Percentiles rank a stretch among this genome's conserved stretches.
Evolutionary conservation across 1,139 yeast species (phyloP).

Genomic region (Geotrichum siamense): DNA sequence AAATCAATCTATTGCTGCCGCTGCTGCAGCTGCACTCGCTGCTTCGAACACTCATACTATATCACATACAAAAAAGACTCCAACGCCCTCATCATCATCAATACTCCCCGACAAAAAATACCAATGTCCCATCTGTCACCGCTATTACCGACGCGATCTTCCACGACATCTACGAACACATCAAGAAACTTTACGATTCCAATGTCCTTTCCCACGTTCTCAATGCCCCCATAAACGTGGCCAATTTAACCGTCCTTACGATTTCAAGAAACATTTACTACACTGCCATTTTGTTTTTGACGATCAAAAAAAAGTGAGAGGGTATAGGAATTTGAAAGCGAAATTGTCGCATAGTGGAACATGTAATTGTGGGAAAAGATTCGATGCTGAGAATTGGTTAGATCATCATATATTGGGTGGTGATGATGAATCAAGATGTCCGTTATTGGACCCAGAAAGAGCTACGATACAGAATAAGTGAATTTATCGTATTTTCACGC

Average conservation of each 20-base stretch:
- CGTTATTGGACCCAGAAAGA: constrained; percentile 1
- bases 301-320: constrained; percentile 38
- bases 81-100: not conserved
- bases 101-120: constrained; percentile 23
- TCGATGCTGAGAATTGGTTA: constrained; percentile 50
- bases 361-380: constrained; percentile 52
- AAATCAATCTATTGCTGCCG: not conserved
- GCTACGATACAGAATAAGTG: not conserved
- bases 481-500: too few relatives aligned
- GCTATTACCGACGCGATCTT: constrained; percentile 53
- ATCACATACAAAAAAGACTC: not conserved
- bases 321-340: constrained; percentile 47
- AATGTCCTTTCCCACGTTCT: constrained; percentile 50
- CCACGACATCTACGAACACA: constrained; percentile 61
- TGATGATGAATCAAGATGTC: constrained; percentile 19
- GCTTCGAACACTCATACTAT: not conserved
- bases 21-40: constrained; percentile 3
- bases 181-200: constrained; percentile 50
- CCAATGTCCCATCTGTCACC: constrained; percentile 51
- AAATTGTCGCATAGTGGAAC: constrained; percentile 48
- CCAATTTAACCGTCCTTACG: constrained; percentile 61
- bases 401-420: constrained; percentile 45
- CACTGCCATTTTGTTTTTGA: constrained; percentile 56
- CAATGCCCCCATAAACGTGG: constrained; percentile 57
- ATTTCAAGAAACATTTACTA: constrained; percentile 58